Evolutionary conservation across 2,329 filamentous ascomycete species (phyloP).

Genomic region (Pleomassaria siparia): DNA sequence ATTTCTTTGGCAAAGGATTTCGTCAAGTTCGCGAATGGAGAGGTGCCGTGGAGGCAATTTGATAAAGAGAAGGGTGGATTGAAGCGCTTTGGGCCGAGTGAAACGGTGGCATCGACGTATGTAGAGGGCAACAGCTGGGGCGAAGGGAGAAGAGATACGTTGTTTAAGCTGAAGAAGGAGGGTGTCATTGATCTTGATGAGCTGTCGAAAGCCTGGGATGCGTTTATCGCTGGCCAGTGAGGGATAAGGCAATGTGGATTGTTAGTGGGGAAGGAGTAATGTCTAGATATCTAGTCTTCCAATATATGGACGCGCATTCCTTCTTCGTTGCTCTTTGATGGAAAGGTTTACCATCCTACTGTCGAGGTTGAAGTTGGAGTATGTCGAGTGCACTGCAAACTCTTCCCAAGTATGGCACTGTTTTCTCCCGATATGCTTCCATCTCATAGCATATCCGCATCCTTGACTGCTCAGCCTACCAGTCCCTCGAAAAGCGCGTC

Average conservation of each 20-base stretch:
- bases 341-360: too few species aligned
- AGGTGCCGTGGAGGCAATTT: constrained; percentile 11
- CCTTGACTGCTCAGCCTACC: constrained; percentile 41
- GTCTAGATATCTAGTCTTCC: too few species aligned
- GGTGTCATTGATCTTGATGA: constrained; percentile 21
- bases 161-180: constrained; percentile 14
- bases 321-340: too few species aligned
- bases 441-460: too few species aligned
- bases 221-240: constrained; percentile 18
- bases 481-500: constrained; percentile 76
- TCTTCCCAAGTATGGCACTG: too few species aligned
- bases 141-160: constrained; percentile 5
- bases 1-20: constrained; percentile 17
- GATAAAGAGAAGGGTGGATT: constrained; percentile 3
- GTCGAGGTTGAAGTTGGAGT: too few species aligned
- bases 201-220: constrained; percentile 22
- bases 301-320: too few species aligned
- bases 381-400: too few species aligned
- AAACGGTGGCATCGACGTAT: background rate
- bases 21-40: constrained; percentile 23
- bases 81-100: constrained; percentile 12
- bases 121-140: constrained; percentile 8
- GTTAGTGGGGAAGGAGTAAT: too few species aligned
- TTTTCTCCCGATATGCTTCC: too few species aligned
- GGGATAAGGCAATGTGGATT: too few species aligned